Base-by-base conservation (phyloP, 2,329 filamentous ascomycete genomes). In the Xylaria multiplex region DNA sequence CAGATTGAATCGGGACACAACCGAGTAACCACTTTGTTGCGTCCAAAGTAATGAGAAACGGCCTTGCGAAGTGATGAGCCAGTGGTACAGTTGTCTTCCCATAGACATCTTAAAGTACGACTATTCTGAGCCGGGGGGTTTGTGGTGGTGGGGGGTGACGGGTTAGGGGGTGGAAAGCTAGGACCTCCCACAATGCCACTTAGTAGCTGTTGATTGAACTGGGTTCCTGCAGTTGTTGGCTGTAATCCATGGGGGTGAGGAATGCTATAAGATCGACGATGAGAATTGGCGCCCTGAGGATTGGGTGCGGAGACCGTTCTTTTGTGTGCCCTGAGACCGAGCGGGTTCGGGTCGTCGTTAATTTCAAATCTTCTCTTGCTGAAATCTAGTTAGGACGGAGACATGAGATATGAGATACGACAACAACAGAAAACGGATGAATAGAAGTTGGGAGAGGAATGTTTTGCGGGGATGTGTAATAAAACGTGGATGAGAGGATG, bases 21-120 rank as follows among this genome's bases (percentile, higher is more conserved):
- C 40, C 90, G 85, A 0, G 92, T 96, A 73, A 88, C 90, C 7
- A 86, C 83, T 79, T 96, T 96, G 82, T 96, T 96, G 43, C 93
- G 87, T 24, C 92, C 92, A 71, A 95, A 95, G 62, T 94, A 86
- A 74, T 96, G 91, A 0, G 91, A 93, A 65, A 95, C 90, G 5
- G 90, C 88, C 79, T 95, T 95, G 54, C 92, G 87, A 27, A 85
- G 84, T 62, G 86, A 83, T 5, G 87, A 88, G 3, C 83, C 83
- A 0, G 87, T 90, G 52, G 86, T 82, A 73, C 88, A 91, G 66
- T 85, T 81, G 1, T 81, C 76, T 16, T 85, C 83, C 69, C 85
- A 88, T 80, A 87, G 85, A 73, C 88, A 90, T 27, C 27, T 2
- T 9, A 14, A 6, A 37, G 2, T 30, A 22, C 30, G 4, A 16